These are phyloP conservation scores for Castanea mollissima DNA, from an alignment of 306 rosid species.

Conservation along the genomic window DNA sequence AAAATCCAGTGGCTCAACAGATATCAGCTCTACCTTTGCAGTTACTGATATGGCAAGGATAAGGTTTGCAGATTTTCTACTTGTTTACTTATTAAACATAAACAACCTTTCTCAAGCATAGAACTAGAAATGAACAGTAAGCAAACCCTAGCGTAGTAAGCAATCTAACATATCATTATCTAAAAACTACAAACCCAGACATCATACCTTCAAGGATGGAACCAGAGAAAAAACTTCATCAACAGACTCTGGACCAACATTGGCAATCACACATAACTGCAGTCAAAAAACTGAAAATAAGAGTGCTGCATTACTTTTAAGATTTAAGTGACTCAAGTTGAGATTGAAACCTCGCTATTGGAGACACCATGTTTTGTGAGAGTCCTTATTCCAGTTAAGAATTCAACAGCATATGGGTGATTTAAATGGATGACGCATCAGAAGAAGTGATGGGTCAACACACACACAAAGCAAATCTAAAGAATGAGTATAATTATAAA, in stretches of 20 bases:
- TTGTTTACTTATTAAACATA: not conserved
- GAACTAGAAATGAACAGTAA: not conserved
- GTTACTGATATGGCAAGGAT: not conserved
- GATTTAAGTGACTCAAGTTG: constrained; percentile 26
- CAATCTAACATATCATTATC: too few species aligned
- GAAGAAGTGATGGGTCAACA: constrained; percentile 5
- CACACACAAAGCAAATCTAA: not conserved
- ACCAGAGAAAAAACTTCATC: constrained; percentile 85
- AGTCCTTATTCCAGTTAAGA: constrained; percentile 68
- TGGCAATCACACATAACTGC: constrained; percentile 82
- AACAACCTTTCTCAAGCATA: constrained; percentile 6
- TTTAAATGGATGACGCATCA: not conserved
- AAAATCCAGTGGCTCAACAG: not conserved
- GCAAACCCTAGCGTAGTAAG: not conserved
- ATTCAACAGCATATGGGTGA: constrained; percentile 24
- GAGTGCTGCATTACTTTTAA: constrained; percentile 8
- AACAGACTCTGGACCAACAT: constrained; percentile 65
- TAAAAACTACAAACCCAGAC: not conserved
- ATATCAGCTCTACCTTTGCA: not conserved
- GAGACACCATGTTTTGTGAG: constrained; percentile 55
- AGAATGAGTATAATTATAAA: not conserved
- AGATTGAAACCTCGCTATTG: constrained; percentile 69
- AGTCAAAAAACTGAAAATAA: constrained; percentile 28
- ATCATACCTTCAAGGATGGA: constrained; percentile 76
- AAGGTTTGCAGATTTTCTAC: not conserved